Percentiles rank a stretch among this genome's conserved stretches.
phyloP scores from a whole-genome alignment of 257 asterid genomes.

The Nicotiana otophora region DNA sequence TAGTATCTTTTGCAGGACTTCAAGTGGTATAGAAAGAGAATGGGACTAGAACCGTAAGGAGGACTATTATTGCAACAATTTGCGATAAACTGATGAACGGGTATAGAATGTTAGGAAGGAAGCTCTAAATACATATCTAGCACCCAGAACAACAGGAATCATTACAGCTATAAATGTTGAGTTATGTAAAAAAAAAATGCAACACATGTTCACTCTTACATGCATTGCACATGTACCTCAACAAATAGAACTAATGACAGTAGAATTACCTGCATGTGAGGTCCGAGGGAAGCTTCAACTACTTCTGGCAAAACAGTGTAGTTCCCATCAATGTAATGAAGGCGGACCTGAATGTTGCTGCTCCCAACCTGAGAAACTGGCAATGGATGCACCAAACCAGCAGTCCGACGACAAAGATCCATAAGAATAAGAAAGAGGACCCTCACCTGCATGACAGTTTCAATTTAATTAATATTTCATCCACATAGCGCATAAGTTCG shows the following conservation, averaged over 20 bases:
- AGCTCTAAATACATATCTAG: background rate
- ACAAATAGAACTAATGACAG: slow-evolving; percentile 8
- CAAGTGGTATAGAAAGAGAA: background rate
- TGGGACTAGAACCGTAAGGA: background rate
- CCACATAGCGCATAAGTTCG: background rate
- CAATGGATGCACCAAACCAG: slow-evolving; percentile 72
- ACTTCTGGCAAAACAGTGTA: slow-evolving; percentile 95
- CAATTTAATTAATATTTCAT: slow-evolving; percentile 1
- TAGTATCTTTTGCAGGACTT: background rate
- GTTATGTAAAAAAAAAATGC: background rate
- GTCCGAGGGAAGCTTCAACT: slow-evolving; percentile 98
- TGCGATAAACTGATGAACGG: background rate
- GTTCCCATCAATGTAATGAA: slow-evolving; percentile 94
- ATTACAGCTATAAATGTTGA: background rate
- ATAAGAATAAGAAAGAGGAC: slow-evolving; percentile 91
- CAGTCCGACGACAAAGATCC: slow-evolving; percentile 97
- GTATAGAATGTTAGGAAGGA: background rate
- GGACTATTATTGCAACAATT: background rate
- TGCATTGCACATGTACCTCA: background rate
- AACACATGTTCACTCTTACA: background rate
- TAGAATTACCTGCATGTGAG: slow-evolving; percentile 90
- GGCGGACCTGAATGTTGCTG: slow-evolving; percentile 85
- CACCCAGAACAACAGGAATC: background rate
- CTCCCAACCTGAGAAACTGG: slow-evolving; percentile 99
- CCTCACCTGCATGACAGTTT: slow-evolving; percentile 62